phyloP scores from a whole-genome alignment of 139 green algal genomes.

The Penium margaritaceum region DNA sequence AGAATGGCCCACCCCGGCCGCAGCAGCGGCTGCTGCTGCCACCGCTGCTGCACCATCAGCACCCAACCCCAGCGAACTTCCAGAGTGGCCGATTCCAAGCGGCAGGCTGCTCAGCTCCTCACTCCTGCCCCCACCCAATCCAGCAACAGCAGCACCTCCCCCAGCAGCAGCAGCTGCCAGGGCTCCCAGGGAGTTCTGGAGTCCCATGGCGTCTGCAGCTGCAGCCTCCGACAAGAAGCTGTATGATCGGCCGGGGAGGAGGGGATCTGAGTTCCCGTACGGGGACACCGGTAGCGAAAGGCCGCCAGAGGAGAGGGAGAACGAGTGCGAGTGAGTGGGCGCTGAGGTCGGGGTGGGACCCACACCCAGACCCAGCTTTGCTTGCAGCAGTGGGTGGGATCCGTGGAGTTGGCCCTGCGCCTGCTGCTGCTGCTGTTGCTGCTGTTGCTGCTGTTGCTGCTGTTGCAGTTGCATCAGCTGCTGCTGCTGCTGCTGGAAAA shows the following conservation, averaged over 20 bases:
- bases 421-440: constrained; percentile 6
- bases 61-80: too few relatives aligned
- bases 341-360: background rate
- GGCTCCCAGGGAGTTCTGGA: too few relatives aligned
- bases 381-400: background rate
- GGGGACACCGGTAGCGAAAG: too few relatives aligned
- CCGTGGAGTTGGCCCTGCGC: background rate
- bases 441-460: constrained; percentile 4
- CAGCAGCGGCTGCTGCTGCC: constrained; percentile 22
- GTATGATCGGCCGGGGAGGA: constrained; percentile 11
- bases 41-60: constrained; percentile 32
- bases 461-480: background rate
- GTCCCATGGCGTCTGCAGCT: too few relatives aligned
- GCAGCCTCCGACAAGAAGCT: constrained; percentile 19
- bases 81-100: too few relatives aligned
- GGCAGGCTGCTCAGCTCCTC: too few relatives aligned
- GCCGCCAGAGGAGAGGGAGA: too few relatives aligned
- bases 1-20: too few relatives aligned
- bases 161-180: too few relatives aligned
- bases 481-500: background rate
- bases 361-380: background rate
- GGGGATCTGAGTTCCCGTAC: constrained; percentile 25
- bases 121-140: constrained; percentile 29
- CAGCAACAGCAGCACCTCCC: too few relatives aligned
- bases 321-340: too few relatives aligned